Base-by-base conservation (phyloP, 164 flowering plant species). In the Tetracentron sinense region DNA sequence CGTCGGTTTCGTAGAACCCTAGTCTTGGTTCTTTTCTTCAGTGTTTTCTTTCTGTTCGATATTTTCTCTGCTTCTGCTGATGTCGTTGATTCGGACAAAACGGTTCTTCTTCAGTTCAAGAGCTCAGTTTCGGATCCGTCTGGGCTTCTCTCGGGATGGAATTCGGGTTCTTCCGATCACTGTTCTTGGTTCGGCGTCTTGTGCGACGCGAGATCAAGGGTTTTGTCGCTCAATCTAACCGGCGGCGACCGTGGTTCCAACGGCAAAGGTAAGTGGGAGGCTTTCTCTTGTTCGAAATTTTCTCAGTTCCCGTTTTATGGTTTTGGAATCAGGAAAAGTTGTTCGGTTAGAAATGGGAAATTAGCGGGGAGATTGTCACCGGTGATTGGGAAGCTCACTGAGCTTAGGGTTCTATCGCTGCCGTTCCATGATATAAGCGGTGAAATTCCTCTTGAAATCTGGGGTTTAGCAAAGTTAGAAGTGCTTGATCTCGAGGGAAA, bases 401-500 rank as follows among this genome's bases (percentile, higher is more conserved):
- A 83, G 44, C 84, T 85, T 61, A 77, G 76, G 74, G 68, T 83
- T 68, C 68, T 85, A 50, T 80, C 88, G 2, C 74, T 85, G 29
- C 90, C 88, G 4, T 85, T 80, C 31, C 78, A 82, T 69, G 79
- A 72, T 11, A 69, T 85, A 25, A 53, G 52, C 52, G 86, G 86
- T 51, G 79, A 63, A 23, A 69, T 85, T 48, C 85, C 86, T 60
- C 35, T 20, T 27, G 85, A 72, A 63, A 66, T 85, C 56, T 85
- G 83, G 88, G 76, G 58, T 0, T 74, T 83, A 84, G 72, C 78
- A 57, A 78, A 82, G 53, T 63, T 85, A 10, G 85, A 80, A 47
- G 83, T 82, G 33, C 72, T 83, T 72, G 88, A 85, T 76, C 82
- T 85, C 8, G 88, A 85, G 63, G 88, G 83, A 11, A 85, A 83